Evolutionary conservation across 495 filamentous ascomycete species (phyloP).

Genomic region (Podospora sp.): DNA sequence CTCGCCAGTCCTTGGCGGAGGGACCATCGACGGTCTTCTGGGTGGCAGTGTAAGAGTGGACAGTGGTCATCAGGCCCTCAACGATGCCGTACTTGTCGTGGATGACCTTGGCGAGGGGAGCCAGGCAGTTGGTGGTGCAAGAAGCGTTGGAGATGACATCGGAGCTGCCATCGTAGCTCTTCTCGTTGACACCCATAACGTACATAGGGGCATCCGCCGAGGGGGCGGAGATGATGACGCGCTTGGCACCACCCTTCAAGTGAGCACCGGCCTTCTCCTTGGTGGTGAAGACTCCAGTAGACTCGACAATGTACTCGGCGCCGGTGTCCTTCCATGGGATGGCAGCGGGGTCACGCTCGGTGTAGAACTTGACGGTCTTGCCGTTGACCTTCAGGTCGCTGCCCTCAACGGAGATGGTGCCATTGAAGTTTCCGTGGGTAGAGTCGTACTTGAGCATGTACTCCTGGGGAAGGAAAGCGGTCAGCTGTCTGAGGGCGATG

Average conservation of each 20-base stretch:
- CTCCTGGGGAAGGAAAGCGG: conserved; percentile 56
- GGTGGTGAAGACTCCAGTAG: conserved; percentile 99
- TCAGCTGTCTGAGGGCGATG: conserved; percentile 23
- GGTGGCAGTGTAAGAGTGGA: conserved; percentile 99
- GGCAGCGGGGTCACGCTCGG: conserved; percentile 82
- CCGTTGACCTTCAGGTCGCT: conserved; percentile 86
- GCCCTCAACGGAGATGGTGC: conserved; percentile 72
- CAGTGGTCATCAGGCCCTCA: conserved; percentile 99
- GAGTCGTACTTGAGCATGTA: conserved; percentile 99
- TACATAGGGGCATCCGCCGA: conserved; percentile 99
- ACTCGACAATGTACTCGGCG: conserved; percentile 96
- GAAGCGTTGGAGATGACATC: conserved; percentile 98
- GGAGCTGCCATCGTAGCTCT: conserved; percentile 84
- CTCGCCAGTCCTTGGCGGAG: conserved; percentile 98
- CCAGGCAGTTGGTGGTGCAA: conserved; percentile 99
- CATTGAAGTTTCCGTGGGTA: conserved; percentile 96
- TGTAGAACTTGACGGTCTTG: conserved; percentile 96
- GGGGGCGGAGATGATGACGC: conserved; percentile 98
- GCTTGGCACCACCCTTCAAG: conserved; percentile 99
- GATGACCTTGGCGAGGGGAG: conserved; percentile 98
- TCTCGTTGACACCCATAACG: conserved; percentile 99
- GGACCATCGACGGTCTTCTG: conserved; percentile 99
- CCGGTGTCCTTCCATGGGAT: conserved; percentile 92
- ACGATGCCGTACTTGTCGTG: conserved; percentile 96
- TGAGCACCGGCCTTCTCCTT: conserved; percentile 92